phyloP scores from a whole-genome alignment of 2,329 filamentous ascomycete species.

The Xylaria sp. region DNA sequence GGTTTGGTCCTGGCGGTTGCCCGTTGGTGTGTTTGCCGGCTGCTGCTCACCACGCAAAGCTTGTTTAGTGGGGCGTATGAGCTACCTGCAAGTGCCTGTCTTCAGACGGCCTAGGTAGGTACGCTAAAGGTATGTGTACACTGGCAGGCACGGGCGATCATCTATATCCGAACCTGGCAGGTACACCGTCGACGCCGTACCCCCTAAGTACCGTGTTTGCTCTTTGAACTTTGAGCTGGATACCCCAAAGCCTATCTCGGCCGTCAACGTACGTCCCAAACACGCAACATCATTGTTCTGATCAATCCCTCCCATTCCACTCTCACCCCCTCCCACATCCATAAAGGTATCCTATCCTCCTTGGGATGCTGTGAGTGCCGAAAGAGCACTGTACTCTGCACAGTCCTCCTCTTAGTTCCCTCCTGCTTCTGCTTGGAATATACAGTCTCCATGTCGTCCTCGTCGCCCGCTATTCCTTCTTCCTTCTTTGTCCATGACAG shows the following conservation, averaged over 20 bases:
- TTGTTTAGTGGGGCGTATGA: slow-evolving; percentile 25
- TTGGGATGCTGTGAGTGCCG: not conserved
- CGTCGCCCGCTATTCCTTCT: not conserved
- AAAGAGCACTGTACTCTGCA: not conserved
- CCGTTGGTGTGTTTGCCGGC: not conserved
- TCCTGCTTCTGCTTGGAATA: not conserved
- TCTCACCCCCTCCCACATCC: not conserved
- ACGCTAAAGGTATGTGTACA: too few species aligned
- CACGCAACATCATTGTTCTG: too few species aligned
- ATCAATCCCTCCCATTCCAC: not conserved
- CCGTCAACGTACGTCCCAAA: too few species aligned
- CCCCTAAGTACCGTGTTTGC: too few species aligned
- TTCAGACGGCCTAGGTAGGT: too few species aligned
- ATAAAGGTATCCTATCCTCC: not conserved
- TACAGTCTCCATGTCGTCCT: not conserved
- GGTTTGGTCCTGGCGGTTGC: too few species aligned
- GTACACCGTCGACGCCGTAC: too few species aligned
- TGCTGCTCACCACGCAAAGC: slow-evolving; percentile 1
- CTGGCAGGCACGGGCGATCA: too few species aligned
- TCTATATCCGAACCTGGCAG: too few species aligned
- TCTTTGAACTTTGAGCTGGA: too few species aligned
- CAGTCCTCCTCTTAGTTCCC: not conserved
- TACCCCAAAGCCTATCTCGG: too few species aligned
- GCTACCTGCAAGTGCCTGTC: not conserved
- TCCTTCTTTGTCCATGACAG: not conserved